A percentile compares a stretch with the other conserved stretches of the same genome.
phyloP scores from a whole-genome alignment of 768 basidiomycete species.

The Lepiota brunneoincarnata region DNA sequence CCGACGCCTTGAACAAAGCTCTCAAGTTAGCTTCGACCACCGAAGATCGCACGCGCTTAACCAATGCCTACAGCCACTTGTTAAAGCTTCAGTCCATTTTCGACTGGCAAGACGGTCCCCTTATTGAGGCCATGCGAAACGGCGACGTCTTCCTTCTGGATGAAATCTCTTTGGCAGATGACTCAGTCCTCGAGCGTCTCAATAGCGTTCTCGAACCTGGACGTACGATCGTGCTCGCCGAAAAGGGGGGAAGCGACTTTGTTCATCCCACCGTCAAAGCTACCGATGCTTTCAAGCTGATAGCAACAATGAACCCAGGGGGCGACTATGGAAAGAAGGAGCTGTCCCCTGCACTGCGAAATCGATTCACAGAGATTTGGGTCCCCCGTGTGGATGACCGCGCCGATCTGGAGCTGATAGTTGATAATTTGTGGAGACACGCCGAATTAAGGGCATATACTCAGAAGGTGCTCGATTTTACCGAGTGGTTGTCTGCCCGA shows the following conservation, averaged over 20 bases:
- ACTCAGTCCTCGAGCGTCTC: conserved; percentile 94
- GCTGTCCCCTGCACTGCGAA: conserved; percentile 92
- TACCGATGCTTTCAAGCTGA: conserved; percentile 70
- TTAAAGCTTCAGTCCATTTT: conserved; percentile 72
- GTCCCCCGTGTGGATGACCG: conserved; percentile 81
- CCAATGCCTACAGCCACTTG: conserved; percentile 42
- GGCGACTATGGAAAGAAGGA: conserved; percentile 99
- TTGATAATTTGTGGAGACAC: conserved; percentile 65
- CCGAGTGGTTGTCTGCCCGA: conserved; percentile 69
- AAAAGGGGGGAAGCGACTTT: conserved; percentile 77
- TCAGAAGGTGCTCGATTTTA: conserved; percentile 66
- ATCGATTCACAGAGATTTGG: conserved; percentile 99
- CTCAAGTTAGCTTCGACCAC: conserved; percentile 20
- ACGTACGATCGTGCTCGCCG: conserved; percentile 87
- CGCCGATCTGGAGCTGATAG: conserved; percentile 74
- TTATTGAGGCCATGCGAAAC: conserved; percentile 84
- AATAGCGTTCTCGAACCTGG: conserved; percentile 96
- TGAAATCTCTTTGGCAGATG: conserved; percentile 96
- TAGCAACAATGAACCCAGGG: conserved; percentile 99
- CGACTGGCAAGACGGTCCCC: conserved; percentile 97
- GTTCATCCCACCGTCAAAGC: conserved; percentile 70
- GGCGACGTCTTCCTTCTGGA: conserved; percentile 91
- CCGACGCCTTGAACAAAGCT: conserved; percentile 21
- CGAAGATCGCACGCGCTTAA: conserved; percentile 29
- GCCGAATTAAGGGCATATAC: conserved; percentile 56